Evolutionary conservation across 2,329 filamentous ascomycete species (phyloP).

Genomic region (Annulohypoxylon truncatum): DNA sequence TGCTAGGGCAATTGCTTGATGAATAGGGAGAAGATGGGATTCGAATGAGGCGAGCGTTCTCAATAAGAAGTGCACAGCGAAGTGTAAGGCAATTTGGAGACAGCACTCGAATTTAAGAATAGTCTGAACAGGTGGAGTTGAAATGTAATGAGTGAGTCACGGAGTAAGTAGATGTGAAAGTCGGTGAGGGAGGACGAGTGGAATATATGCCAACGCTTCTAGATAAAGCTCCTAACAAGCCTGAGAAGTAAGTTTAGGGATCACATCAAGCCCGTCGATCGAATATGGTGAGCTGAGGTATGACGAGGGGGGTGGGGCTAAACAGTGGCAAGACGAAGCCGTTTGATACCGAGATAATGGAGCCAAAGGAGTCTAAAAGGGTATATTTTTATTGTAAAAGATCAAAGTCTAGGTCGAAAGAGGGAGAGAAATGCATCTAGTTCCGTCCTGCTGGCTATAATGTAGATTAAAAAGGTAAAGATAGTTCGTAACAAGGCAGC

Average conservation of each 20-base stretch:
- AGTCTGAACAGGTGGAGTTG: slow-evolving; percentile 49
- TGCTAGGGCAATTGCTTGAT: slow-evolving; percentile 19
- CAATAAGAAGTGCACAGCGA: slow-evolving; percentile 48
- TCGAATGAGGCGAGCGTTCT: slow-evolving; percentile 36
- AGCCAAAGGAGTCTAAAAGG: slow-evolving; percentile 41
- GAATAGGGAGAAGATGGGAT: slow-evolving; percentile 7
- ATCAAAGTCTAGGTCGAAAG: slow-evolving; percentile 36
- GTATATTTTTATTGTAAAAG: slow-evolving; percentile 34
- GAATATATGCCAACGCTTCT: slow-evolving; percentile 53
- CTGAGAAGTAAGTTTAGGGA: slow-evolving; percentile 44
- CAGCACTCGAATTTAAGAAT: slow-evolving; percentile 36
- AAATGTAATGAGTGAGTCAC: slow-evolving; percentile 55
- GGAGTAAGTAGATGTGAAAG: slow-evolving; percentile 52
- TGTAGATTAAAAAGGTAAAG: slow-evolving; percentile 37
- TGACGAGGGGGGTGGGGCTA: slow-evolving; percentile 41
- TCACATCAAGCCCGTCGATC: slow-evolving; percentile 48
- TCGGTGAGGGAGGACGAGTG: slow-evolving; percentile 54
- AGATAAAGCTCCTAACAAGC: slow-evolving; percentile 46
- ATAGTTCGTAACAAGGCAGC: slow-evolving; percentile 42
- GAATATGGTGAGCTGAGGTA: slow-evolving; percentile 45
- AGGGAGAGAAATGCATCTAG: slow-evolving; percentile 37
- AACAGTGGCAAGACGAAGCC: slow-evolving; percentile 37
- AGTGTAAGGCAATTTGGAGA: slow-evolving; percentile 40
- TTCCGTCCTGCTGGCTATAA: slow-evolving; percentile 30
- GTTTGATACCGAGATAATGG: slow-evolving; percentile 45